Percentiles rank a stretch among this genome's conserved stretches.
These are phyloP conservation scores for Silene uniflora DNA, from an alignment of 148 eudicot species.

Conservation along the genomic window DNA sequence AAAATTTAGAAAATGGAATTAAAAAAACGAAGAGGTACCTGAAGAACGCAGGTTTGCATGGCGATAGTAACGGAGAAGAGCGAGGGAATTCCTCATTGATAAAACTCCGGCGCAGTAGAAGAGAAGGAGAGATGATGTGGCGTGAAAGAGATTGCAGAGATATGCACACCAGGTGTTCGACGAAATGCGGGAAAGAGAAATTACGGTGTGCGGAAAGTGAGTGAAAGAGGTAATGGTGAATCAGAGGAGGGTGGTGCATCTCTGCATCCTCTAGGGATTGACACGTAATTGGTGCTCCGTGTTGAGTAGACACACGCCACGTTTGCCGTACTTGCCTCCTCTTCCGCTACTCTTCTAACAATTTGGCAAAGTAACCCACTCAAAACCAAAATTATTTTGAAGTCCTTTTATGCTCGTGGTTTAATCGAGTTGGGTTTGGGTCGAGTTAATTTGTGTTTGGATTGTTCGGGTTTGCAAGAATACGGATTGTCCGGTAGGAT, in stretches of 20 bases:
- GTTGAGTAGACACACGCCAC: neutral
- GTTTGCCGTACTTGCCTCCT: conserved; percentile 3
- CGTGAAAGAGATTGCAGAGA: neutral
- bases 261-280: no score
- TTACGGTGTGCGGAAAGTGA: neutral
- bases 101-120: neutral
- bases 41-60: conserved; percentile 18
- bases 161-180: conserved; percentile 29
- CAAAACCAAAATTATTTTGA: no score
- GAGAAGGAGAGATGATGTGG: no score
- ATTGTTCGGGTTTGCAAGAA: no score
- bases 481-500: no score
- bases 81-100: conserved; percentile 29
- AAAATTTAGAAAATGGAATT: neutral
- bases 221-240: neutral
- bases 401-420: no score
- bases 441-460: no score
- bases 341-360: no score
- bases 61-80: conserved; percentile 35
- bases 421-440: no score
- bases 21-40: conserved; percentile 17
- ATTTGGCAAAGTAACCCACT: no score
- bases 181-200: conserved; percentile 12
- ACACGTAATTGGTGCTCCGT: no score
- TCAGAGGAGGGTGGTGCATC: neutral